Evolutionary conservation across 257 asterid species (phyloP).

Genomic region (Solanum pimpinellifolium): DNA sequence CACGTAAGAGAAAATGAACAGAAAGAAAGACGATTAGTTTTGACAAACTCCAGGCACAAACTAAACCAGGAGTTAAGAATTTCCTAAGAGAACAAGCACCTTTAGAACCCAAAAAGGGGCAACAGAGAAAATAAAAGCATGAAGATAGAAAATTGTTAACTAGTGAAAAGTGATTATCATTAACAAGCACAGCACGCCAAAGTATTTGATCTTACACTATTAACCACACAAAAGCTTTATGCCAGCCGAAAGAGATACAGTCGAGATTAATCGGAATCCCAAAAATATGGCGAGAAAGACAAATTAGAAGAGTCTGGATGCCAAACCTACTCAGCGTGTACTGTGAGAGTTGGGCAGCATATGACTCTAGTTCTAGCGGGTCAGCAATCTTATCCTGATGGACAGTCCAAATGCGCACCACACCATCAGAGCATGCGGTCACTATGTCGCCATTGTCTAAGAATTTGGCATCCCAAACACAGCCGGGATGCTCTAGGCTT

Average conservation of each 20-base stretch:
- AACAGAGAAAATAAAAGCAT: neutral
- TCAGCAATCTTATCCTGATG: conserved; percentile 65
- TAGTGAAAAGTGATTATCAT: neutral
- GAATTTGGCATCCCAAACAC: conserved; percentile 97
- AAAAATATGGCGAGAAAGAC: neutral
- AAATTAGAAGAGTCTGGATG: conserved; percentile 9
- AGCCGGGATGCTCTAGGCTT: conserved; percentile 96
- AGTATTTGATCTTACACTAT: neutral
- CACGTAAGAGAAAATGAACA: neutral
- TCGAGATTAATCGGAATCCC: neutral
- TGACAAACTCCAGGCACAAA: neutral
- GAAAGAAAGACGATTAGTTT: neutral
- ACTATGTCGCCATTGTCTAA: conserved; percentile 82
- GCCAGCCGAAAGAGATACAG: neutral
- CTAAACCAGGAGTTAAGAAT: neutral
- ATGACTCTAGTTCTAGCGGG: conserved; percentile 52
- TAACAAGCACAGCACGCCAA: neutral
- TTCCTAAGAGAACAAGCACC: neutral
- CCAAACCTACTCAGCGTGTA: conserved; percentile 75
- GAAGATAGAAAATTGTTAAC: neutral
- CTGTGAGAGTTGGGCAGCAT: conserved; percentile 55
- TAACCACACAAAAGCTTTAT: neutral
- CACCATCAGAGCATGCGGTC: conserved; percentile 96
- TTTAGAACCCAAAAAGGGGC: neutral
- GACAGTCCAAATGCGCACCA: conserved; percentile 85